Conservation (phyloP, 1,284 basidiomycete genomes). For the Pseudozyma pruni region DNA sequence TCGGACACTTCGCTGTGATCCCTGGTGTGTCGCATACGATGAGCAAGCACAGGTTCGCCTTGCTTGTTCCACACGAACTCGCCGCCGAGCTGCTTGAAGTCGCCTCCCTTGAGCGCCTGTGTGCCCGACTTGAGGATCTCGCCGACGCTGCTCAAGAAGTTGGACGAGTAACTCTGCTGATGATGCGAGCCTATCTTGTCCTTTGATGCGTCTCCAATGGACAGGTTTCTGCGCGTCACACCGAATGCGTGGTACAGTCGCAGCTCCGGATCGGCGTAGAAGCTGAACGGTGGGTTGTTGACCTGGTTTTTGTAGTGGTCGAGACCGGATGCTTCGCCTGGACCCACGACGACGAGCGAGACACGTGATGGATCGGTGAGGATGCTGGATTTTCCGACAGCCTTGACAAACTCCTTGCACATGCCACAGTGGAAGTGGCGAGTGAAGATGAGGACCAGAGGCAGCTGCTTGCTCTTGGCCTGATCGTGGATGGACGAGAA, state of each 20-base stretch:
- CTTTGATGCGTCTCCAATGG: conserved; percentile 20
- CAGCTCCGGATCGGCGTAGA: conserved; percentile 40
- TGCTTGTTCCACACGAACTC: conserved; percentile 32
- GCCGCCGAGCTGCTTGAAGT: conserved; percentile 47
- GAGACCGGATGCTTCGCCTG: conserved; percentile 26
- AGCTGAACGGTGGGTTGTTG: conserved; percentile 21
- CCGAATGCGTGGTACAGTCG: conserved; percentile 42
- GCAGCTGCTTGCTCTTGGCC: conserved; percentile 4
- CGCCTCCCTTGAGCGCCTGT: conserved; percentile 35
- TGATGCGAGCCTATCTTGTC: conserved; percentile 35
- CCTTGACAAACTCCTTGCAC: conserved; percentile 41
- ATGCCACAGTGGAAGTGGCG: conserved; percentile 56
- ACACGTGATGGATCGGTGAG: conserved; percentile 19
- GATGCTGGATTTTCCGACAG: conserved; percentile 14
- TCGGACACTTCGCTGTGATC: conserved; percentile 35
- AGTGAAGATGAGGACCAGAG: conserved; percentile 37
- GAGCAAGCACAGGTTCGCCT: conserved; percentile 25
- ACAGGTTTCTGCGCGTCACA: conserved; percentile 26
- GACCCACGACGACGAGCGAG: conserved; percentile 36
- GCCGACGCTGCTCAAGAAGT: conserved; percentile 16
- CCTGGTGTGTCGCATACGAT: conserved; percentile 46
- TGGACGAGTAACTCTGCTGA: neutral
- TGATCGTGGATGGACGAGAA: conserved; percentile 20
- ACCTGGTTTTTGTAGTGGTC: conserved; percentile 17
- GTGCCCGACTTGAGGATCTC: conserved; percentile 31